Conservation (phyloP, 306 rosid species). For the Mimosa pudica region DNA sequence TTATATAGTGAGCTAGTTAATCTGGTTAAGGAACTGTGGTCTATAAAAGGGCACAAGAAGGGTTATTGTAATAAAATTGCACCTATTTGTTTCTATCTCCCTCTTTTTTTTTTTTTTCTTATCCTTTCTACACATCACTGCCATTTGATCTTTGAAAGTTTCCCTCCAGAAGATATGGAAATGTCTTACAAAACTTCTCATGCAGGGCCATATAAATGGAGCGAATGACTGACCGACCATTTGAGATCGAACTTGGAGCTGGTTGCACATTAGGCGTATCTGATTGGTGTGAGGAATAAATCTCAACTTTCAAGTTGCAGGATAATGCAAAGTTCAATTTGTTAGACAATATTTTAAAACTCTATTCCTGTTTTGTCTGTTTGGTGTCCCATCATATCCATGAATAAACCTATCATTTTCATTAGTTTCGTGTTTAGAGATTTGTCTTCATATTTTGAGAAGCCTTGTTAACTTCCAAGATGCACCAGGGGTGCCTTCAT, state of each 20-base stretch:
- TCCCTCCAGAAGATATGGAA: conserved; percentile 13
- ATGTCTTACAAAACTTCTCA: conserved; percentile 33
- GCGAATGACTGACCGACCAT: conserved; percentile 35
- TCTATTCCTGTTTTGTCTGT: conserved; percentile 29
- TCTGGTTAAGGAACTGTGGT: neutral
- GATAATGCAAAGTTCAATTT: conserved; percentile 55
- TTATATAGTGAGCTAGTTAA: neutral
- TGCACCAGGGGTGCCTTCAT: conserved; percentile 99
- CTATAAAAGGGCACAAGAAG: neutral
- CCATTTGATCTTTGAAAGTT: neutral
- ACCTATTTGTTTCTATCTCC: too few relatives aligned
- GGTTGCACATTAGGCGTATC: conserved; percentile 37
- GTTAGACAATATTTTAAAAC: conserved; percentile 39
- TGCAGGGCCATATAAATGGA: conserved; percentile 50
- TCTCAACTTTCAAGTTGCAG: conserved; percentile 49
- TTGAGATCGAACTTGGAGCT: conserved; percentile 43
- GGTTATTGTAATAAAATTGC: too few relatives aligned
- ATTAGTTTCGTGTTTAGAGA: conserved; percentile 17
- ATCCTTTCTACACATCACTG: too few relatives aligned
- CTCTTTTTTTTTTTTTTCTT: too few relatives aligned
- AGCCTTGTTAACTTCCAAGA: conserved; percentile 59
- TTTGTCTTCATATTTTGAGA: conserved; percentile 14
- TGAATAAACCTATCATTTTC: conserved; percentile 49
- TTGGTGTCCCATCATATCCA: conserved; percentile 41
- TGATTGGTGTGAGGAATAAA: conserved; percentile 37